These are phyloP conservation scores for Hericium coralloides DNA, from an alignment of 768 basidiomycete genomes.

Conservation along the genomic window DNA sequence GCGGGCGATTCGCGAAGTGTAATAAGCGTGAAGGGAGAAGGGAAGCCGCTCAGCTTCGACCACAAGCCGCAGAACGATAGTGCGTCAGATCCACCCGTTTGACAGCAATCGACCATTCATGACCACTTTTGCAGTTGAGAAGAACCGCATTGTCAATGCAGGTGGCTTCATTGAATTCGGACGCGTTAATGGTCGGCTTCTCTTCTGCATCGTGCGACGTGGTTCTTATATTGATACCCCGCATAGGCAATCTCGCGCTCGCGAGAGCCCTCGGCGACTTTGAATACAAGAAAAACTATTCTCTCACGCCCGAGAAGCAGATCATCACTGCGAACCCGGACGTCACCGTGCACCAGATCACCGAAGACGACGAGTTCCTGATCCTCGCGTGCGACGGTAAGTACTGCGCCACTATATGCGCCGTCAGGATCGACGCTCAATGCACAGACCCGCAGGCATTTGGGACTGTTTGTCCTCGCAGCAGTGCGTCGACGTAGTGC, in stretches of 20 bases:
- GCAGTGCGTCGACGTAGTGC: conserved; percentile 83
- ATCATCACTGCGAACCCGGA: conserved; percentile 95
- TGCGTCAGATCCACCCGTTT: conserved; percentile 27
- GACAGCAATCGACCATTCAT: conserved; percentile 5
- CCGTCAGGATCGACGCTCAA: conserved; percentile 4
- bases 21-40: conserved; percentile 75
- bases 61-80: conserved; percentile 90
- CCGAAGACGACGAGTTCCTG: conserved; percentile 90
- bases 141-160: conserved; percentile 74
- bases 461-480: conserved; percentile 97
- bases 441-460: conserved; percentile 55
- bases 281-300: conserved; percentile 93
- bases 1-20: conserved; percentile 95
- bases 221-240: too few relatives aligned
- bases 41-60: conserved; percentile 84
- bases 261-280: conserved; percentile 96
- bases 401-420: conserved; percentile 14
- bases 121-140: conserved; percentile 50
- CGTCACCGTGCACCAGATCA: conserved; percentile 69
- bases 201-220: too few relatives aligned
- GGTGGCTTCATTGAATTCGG: conserved; percentile 97
- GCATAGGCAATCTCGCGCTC: conserved; percentile 84
- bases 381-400: conserved; percentile 96
- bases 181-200: conserved; percentile 76
- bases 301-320: conserved; percentile 77